Percentiles rank a stretch among this genome's conserved stretches.
These are phyloP conservation scores for Pseudogymnoascus sp. DNA, from an alignment of 2,329 filamentous ascomycete species.

Conservation along the genomic window DNA sequence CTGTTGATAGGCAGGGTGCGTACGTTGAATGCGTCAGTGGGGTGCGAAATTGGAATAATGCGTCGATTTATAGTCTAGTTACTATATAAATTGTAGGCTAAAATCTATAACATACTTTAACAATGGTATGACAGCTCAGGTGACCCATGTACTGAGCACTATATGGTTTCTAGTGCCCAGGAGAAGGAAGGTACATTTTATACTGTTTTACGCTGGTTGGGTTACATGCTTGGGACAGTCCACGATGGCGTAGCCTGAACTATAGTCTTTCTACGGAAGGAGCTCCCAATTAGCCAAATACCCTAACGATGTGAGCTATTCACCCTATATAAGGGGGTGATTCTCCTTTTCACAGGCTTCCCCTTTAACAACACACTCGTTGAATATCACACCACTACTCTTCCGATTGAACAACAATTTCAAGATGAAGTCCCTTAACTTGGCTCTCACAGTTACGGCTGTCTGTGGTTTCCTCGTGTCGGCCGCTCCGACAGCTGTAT, in stretches of 20 bases:
- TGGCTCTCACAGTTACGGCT: neutral
- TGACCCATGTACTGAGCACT: neutral
- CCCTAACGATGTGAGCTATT: neutral
- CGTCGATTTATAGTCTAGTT: neutral
- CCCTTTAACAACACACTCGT: neutral
- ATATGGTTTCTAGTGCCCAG: neutral
- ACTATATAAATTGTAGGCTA: neutral
- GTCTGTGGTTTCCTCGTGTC: neutral
- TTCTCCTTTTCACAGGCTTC: neutral
- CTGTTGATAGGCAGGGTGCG: neutral
- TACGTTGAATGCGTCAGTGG: neutral
- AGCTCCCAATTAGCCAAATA: neutral
- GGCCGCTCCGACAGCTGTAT: neutral
- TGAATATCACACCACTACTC: neutral
- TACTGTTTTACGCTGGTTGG: neutral
- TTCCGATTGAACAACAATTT: neutral
- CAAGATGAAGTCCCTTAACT: constrained; percentile 3
- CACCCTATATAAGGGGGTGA: neutral
- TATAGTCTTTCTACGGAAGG: neutral
- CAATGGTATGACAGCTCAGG: neutral
- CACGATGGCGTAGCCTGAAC: neutral
- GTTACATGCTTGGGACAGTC: neutral
- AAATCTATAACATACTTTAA: neutral
- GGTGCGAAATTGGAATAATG: neutral
- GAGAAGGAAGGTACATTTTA: neutral